A percentile compares a stretch with the other conserved stretches of the same genome.
These are phyloP conservation scores for Rhizomucor pusillus DNA, from an alignment of 371 early-diverging fungal genomes.

Conservation along the genomic window DNA sequence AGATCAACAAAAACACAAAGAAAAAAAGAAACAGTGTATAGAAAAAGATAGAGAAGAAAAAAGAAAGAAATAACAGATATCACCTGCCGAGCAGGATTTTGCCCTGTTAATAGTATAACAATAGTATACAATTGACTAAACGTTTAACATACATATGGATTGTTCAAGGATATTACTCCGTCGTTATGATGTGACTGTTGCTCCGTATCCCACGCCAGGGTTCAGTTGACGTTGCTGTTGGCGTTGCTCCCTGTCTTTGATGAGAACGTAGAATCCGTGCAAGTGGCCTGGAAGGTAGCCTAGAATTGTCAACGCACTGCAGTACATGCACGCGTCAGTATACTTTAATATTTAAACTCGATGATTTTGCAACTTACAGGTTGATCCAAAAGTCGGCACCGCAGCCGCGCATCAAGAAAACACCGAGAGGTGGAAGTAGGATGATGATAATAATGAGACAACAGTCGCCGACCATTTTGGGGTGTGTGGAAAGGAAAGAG, in stretches of 20 bases:
- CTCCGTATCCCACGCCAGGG: background rate
- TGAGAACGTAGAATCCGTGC: constrained; percentile 44
- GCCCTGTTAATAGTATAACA: too few relatives aligned
- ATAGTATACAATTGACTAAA: too few relatives aligned
- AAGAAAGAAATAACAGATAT: too few relatives aligned
- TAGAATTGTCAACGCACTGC: constrained; percentile 32
- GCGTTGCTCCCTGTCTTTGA: constrained; percentile 32
- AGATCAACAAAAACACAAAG: background rate
- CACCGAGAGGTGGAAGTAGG: constrained; percentile 43
- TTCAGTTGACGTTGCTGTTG: background rate
- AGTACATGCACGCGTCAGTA: background rate
- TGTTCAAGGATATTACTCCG: background rate
- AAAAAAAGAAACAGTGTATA: too few relatives aligned
- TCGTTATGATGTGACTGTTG: background rate
- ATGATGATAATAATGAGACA: constrained; percentile 47
- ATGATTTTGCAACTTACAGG: constrained; percentile 23
- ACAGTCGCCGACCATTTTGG: constrained; percentile 36
- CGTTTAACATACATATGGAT: too few relatives aligned
- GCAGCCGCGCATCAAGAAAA: constrained; percentile 45
- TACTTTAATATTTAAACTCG: background rate
- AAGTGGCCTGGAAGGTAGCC: constrained; percentile 43
- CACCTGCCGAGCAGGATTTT: too few relatives aligned
- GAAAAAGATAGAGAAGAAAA: too few relatives aligned
- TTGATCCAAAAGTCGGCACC: constrained; percentile 49
- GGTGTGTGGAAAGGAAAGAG: background rate